Evolutionary conservation across 2,329 filamentous ascomycete species (phyloP).

Genomic region (Pseudocercospora crystallina): DNA sequence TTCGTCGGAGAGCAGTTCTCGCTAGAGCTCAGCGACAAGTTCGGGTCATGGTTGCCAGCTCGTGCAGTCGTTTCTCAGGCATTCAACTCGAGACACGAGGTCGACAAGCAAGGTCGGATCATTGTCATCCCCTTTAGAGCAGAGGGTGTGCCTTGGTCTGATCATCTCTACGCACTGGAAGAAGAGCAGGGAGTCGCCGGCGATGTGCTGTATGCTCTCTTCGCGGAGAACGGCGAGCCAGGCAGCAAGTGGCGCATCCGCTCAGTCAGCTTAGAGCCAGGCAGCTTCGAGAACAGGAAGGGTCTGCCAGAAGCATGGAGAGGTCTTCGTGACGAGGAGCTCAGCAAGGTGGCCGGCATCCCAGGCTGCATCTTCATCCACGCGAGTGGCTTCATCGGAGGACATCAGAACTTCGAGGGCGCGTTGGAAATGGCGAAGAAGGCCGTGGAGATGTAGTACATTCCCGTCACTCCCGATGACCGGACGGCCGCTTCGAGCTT

Average conservation of each 20-base stretch:
- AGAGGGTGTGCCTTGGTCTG: constrained; percentile 88
- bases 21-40: constrained; percentile 74
- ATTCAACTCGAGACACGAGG: constrained; percentile 64
- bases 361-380: constrained; percentile 87
- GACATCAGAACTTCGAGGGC: constrained; percentile 88
- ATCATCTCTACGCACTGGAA: constrained; percentile 90
- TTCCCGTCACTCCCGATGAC: not conserved
- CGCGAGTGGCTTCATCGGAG: constrained; percentile 92
- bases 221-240: constrained; percentile 75
- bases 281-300: constrained; percentile 89
- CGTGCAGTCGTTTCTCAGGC: constrained; percentile 74
- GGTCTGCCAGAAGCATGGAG: constrained; percentile 89
- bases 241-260: constrained; percentile 91
- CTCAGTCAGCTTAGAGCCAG: constrained; percentile 78
- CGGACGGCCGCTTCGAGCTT: too few species aligned
- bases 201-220: constrained; percentile 80
- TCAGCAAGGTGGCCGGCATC: constrained; percentile 70
- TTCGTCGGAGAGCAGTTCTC: constrained; percentile 90
- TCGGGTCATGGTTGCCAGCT: constrained; percentile 80
- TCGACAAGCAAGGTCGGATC: constrained; percentile 75
- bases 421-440: constrained; percentile 81
- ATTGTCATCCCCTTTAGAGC: constrained; percentile 66
- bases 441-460: constrained; percentile 54
- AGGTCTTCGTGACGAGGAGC: constrained; percentile 80
- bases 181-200: constrained; percentile 50